phyloP scores from a whole-genome alignment of 176 grass and related monocot species.

The Zea luxurians region DNA sequence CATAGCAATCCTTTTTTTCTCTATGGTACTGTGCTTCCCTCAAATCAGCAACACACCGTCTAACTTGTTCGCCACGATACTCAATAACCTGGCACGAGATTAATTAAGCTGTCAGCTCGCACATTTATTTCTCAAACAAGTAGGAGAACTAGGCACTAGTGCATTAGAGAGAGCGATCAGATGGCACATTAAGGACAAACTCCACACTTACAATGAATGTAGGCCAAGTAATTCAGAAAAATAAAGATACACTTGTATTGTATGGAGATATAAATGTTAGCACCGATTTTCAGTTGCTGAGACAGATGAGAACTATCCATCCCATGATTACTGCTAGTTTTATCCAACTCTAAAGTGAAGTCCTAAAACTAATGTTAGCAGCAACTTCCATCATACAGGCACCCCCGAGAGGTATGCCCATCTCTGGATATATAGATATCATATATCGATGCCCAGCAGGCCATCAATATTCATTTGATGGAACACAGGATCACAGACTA shows the following conservation, averaged over 20 bases:
- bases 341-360: no score
- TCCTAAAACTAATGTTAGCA: no score
- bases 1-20: conserved; percentile 93
- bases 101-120: neutral
- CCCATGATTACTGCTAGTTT: no score
- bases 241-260: conserved; percentile 5
- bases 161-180: neutral
- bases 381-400: no score
- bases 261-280: neutral
- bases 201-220: neutral
- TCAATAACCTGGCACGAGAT: conserved; percentile 66
- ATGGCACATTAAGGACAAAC: neutral
- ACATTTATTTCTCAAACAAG: neutral
- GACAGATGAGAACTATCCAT: neutral
- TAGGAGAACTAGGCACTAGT: neutral
- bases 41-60: conserved; percentile 79
- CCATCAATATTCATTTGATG: conserved; percentile 14
- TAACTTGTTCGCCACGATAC: conserved; percentile 92
- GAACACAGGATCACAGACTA: neutral
- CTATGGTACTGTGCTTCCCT: conserved; percentile 78
- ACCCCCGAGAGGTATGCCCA: neutral
- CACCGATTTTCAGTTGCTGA: neutral
- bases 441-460: neutral
- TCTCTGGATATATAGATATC: neutral
- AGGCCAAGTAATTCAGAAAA: conserved; percentile 17